Conservation (phyloP, 371 early-diverging fungal species). For the Actinomucor elegans region DNA sequence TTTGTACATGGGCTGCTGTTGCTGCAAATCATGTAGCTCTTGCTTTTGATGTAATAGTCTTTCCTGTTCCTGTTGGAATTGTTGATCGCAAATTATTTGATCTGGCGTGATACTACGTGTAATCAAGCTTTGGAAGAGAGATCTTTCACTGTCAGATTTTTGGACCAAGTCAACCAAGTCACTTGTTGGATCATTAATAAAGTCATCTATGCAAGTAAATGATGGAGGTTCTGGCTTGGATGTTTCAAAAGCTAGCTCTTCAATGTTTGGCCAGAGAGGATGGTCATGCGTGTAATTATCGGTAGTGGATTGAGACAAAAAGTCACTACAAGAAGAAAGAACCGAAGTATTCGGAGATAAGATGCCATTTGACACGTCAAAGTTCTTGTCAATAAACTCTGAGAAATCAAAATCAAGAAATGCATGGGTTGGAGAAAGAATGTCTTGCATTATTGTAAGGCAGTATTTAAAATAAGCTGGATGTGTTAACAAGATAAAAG, state of each 20-base stretch:
- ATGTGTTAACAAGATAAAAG: not conserved
- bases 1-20: not conserved
- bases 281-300: not conserved
- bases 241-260: constrained; percentile 1
- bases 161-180: constrained; percentile 18
- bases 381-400: constrained; percentile 18
- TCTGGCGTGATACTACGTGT: not conserved
- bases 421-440: constrained; percentile 10
- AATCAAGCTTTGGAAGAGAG: constrained; percentile 14
- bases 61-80: not conserved
- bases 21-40: not conserved
- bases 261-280: constrained; percentile 9
- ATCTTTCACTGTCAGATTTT: not conserved
- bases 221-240: not conserved
- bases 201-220: constrained; percentile 13
- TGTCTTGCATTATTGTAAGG: constrained; percentile 5
- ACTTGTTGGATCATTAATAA: constrained; percentile 13
- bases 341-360: constrained; percentile 4
- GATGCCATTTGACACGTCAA: constrained; percentile 12
- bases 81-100: not conserved
- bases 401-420: constrained; percentile 21
- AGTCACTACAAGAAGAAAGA: not conserved
- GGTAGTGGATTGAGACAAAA: not conserved
- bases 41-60: not conserved
- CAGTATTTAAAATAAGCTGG: not conserved